Conservation (phyloP, 2,329 filamentous ascomycete species). For the Fusarium dimerum region DNA sequence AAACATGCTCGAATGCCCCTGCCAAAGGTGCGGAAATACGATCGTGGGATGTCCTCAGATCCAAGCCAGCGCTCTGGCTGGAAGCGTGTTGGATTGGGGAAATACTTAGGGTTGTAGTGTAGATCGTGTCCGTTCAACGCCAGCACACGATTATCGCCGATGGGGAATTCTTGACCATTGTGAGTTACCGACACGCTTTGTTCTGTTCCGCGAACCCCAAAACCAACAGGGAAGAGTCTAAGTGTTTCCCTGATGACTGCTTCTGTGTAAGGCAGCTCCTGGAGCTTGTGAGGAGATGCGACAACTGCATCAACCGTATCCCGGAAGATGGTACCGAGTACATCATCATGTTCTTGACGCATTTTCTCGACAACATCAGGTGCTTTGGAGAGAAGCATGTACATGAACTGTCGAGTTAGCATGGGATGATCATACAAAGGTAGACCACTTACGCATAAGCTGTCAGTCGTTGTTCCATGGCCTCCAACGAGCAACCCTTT, state of each 20-base stretch:
- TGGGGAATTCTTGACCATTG: constrained; percentile 2
- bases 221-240: constrained; percentile 10
- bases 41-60: constrained; percentile 1
- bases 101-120: constrained; percentile 7
- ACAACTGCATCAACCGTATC: background rate
- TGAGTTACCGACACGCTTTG: background rate
- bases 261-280: constrained; percentile 8
- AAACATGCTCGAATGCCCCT: constrained; percentile 38
- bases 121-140: constrained; percentile 5
- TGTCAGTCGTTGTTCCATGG: constrained; percentile 12
- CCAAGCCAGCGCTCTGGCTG: constrained; percentile 11
- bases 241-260: constrained; percentile 9
- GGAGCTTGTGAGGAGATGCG: constrained; percentile 3
- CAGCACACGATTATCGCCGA: constrained; percentile 7
- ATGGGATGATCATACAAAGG: background rate
- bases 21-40: constrained; percentile 36
- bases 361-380: constrained; percentile 5
- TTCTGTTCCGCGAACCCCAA: background rate
- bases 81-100: constrained; percentile 1
- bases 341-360: constrained; percentile 7
- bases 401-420: background rate
- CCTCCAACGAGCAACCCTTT: constrained; percentile 9
- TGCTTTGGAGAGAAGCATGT: constrained; percentile 10
- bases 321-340: background rate
- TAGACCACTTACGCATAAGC: constrained; percentile 3